Evolutionary conservation across 208 protist species (phyloP).

Genomic region (Tritrichomonas foetus): DNA sequence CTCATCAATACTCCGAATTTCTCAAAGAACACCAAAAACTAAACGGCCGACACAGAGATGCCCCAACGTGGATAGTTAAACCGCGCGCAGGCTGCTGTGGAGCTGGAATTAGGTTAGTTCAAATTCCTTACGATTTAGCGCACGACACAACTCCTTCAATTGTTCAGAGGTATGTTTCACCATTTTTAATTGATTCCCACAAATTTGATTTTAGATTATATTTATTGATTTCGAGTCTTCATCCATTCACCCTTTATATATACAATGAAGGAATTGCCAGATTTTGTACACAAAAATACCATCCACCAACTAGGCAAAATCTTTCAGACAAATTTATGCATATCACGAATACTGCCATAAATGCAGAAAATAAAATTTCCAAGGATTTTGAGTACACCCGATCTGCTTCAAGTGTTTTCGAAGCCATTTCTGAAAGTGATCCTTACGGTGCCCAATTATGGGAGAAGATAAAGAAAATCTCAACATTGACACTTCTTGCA

Average conservation of each 20-base stretch:
- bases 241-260: slow-evolving; percentile 47
- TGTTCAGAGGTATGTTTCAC: slow-evolving; percentile 47
- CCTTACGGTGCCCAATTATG: neutral
- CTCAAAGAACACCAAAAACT: neutral
- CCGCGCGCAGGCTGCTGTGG: neutral
- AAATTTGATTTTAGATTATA: slow-evolving; percentile 57
- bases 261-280: slow-evolving; percentile 47
- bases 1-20: neutral
- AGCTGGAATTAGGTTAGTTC: neutral
- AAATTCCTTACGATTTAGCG: neutral
- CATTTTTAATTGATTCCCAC: slow-evolving; percentile 49
- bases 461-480: neutral
- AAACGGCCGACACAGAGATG: neutral
- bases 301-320: neutral
- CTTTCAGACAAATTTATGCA: slow-evolving; percentile 30
- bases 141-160: slow-evolving; percentile 2
- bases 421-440: neutral
- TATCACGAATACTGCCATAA: slow-evolving; percentile 42
- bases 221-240: slow-evolving; percentile 44
- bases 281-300: slow-evolving; percentile 46
- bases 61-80: neutral
- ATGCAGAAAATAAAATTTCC: neutral
- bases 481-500: neutral
- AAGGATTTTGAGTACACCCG: neutral
- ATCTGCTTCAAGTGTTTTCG: neutral